A percentile compares a stretch with the other conserved stretches of the same genome.
These are phyloP conservation scores for Crepidotus variabilis DNA, from an alignment of 768 basidiomycete species.

Conservation along the genomic window DNA sequence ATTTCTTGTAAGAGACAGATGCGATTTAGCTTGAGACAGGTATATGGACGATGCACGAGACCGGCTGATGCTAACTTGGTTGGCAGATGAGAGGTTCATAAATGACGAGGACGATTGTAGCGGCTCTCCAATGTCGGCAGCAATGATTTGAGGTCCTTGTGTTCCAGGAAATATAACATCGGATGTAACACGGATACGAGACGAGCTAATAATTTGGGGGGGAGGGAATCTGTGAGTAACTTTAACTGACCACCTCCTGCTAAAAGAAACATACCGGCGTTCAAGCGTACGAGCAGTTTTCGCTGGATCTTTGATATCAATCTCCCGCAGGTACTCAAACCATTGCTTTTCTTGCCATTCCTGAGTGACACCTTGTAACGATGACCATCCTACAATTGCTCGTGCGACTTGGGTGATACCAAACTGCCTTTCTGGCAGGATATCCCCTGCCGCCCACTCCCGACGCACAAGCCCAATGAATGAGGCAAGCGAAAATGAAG, in stretches of 20 bases:
- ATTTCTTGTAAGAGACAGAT: slow-evolving; percentile 16
- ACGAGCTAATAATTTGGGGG: slow-evolving; percentile 30
- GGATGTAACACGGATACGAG: slow-evolving; percentile 70
- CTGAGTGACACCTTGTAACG: slow-evolving; percentile 77
- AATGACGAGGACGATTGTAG: not conserved
- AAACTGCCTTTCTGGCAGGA: slow-evolving; percentile 56
- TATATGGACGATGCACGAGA: slow-evolving; percentile 17
- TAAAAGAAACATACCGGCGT: slow-evolving; percentile 27
- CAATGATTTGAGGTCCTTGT: slow-evolving; percentile 64
- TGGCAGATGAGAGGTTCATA: not conserved
- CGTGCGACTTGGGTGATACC: slow-evolving; percentile 63
- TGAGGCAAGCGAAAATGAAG: slow-evolving; percentile 75
- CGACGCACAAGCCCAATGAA: slow-evolving; percentile 78
- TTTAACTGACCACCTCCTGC: too few relatives aligned
- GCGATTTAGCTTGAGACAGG: slow-evolving; percentile 18
- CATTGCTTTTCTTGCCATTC: slow-evolving; percentile 75
- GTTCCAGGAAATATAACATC: slow-evolving; percentile 68
- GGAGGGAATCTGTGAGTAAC: too few relatives aligned
- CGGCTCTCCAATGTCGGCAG: slow-evolving; percentile 73
- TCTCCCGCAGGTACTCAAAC: slow-evolving; percentile 63
- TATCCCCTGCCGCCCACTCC: slow-evolving; percentile 62
- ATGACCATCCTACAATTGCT: slow-evolving; percentile 77
- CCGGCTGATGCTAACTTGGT: slow-evolving; percentile 5
- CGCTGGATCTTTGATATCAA: slow-evolving; percentile 50
- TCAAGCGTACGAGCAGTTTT: slow-evolving; percentile 25